phyloP scores from a whole-genome alignment of 2,329 filamentous ascomycete species.

The Beauveria caledonica region DNA sequence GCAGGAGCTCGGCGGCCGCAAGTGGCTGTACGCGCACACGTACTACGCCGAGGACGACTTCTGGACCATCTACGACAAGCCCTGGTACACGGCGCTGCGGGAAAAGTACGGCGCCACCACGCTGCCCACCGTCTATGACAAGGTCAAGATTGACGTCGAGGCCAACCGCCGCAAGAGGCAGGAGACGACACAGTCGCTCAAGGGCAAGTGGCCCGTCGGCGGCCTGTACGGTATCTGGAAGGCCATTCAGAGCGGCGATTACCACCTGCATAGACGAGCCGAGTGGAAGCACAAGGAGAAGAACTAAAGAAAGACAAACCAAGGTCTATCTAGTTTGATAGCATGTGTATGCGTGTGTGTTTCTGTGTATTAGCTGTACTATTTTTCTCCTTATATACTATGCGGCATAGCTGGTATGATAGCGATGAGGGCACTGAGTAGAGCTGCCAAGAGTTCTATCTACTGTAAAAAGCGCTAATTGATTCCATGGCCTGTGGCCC shows the following conservation, averaged over 20 bases:
- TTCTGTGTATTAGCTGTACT: not conserved
- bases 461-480: not conserved
- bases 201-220: conserved; percentile 45
- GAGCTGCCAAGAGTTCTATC: not conserved
- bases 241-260: conserved; percentile 50
- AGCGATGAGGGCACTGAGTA: not conserved
- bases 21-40: conserved; percentile 82
- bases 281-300: conserved; percentile 43
- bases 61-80: conserved; percentile 52
- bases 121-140: conserved; percentile 62
- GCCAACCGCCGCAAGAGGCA: conserved; percentile 31
- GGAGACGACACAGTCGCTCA: conserved; percentile 33
- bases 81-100: conserved; percentile 55
- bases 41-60: conserved; percentile 71
- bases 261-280: conserved; percentile 43
- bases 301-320: not conserved
- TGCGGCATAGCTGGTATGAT: not conserved
- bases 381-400: not conserved
- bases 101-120: conserved; percentile 52
- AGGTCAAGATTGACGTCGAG: conserved; percentile 51
- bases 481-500: not conserved
- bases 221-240: conserved; percentile 53
- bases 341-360: not conserved
- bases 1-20: conserved; percentile 62
- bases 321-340: not conserved